phyloP scores from a whole-genome alignment of 2,329 filamentous ascomycete species.

The Aspergillus brunneoviolaceus region DNA sequence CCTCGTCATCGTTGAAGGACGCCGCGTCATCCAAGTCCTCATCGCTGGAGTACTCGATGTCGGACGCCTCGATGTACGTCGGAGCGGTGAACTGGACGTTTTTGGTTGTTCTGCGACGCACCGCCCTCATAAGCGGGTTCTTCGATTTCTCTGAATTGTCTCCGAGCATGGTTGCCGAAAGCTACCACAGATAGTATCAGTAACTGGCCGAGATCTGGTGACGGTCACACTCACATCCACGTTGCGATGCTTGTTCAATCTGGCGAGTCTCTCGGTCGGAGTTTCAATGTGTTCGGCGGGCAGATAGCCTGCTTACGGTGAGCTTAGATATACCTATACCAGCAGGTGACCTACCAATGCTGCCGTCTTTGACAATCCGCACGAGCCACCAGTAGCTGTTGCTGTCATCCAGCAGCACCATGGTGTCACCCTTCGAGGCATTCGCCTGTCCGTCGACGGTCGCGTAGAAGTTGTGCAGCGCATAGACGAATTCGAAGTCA shows the following conservation, averaged over 20 bases:
- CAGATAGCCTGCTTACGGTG: constrained; percentile 68
- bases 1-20: constrained; percentile 49
- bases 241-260: constrained; percentile 96
- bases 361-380: constrained; percentile 93
- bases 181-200: constrained; percentile 42
- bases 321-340: constrained; percentile 24
- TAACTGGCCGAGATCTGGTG: not conserved
- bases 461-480: constrained; percentile 93
- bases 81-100: constrained; percentile 82
- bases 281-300: constrained; percentile 98
- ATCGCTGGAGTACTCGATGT: constrained; percentile 79
- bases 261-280: constrained; percentile 87
- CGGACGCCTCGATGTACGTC: constrained; percentile 84
- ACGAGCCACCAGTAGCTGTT: constrained; percentile 99
- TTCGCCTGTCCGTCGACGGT: constrained; percentile 98
- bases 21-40: constrained; percentile 63
- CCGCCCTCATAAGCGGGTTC: constrained; percentile 78
- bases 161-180: constrained; percentile 69
- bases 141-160: constrained; percentile 77
- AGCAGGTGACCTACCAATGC: constrained; percentile 64
- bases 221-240: constrained; percentile 70
- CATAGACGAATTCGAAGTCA: constrained; percentile 99
- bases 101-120: constrained; percentile 78
- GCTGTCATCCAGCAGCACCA: constrained; percentile 96
- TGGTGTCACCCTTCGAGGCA: constrained; percentile 96